Conservation (phyloP, 768 basidiomycete genomes). For the Amanita muscaria region DNA sequence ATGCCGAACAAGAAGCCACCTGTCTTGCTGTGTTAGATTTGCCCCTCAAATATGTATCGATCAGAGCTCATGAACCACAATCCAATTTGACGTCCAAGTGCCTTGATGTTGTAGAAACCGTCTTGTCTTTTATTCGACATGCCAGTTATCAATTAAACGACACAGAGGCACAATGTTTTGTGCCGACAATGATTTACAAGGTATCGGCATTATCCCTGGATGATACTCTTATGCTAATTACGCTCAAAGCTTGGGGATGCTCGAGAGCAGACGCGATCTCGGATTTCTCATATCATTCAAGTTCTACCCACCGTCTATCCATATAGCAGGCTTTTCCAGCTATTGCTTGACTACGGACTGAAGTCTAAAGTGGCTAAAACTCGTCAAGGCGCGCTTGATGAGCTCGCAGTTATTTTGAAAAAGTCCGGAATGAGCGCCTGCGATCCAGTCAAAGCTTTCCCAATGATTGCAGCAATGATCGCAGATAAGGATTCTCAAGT, state of each 20-base stretch:
- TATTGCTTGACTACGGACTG: slow-evolving; percentile 81
- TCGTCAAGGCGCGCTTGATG: slow-evolving; percentile 79
- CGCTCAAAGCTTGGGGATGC: slow-evolving; percentile 79
- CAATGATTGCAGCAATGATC: slow-evolving; percentile 67
- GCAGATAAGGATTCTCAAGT: slow-evolving; percentile 86
- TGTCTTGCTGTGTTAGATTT: slow-evolving; percentile 87
- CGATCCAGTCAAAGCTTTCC: slow-evolving; percentile 74
- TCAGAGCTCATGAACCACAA: slow-evolving; percentile 85
- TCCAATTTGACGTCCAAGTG: slow-evolving; percentile 84
- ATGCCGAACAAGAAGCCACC: slow-evolving; percentile 50
- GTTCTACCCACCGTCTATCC: slow-evolving; percentile 85
- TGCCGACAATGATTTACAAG: slow-evolving; percentile 86
- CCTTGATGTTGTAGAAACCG: slow-evolving; percentile 75
- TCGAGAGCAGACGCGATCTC: slow-evolving; percentile 68
- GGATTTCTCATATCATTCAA: slow-evolving; percentile 81
- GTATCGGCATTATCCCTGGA: slow-evolving; percentile 28
- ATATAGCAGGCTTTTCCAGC: slow-evolving; percentile 84
- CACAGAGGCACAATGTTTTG: slow-evolving; percentile 77
- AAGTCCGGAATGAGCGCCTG: slow-evolving; percentile 77
- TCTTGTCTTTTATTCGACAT: slow-evolving; percentile 66
- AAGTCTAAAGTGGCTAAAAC: slow-evolving; percentile 90
- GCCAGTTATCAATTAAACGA: slow-evolving; percentile 77
- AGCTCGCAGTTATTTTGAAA: slow-evolving; percentile 67
- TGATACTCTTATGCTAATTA: slow-evolving; percentile 1
- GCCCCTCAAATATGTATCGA: slow-evolving; percentile 86